phyloP scores from a whole-genome alignment of 2,329 filamentous ascomycete genomes.

The Cladosporium sp. region DNA sequence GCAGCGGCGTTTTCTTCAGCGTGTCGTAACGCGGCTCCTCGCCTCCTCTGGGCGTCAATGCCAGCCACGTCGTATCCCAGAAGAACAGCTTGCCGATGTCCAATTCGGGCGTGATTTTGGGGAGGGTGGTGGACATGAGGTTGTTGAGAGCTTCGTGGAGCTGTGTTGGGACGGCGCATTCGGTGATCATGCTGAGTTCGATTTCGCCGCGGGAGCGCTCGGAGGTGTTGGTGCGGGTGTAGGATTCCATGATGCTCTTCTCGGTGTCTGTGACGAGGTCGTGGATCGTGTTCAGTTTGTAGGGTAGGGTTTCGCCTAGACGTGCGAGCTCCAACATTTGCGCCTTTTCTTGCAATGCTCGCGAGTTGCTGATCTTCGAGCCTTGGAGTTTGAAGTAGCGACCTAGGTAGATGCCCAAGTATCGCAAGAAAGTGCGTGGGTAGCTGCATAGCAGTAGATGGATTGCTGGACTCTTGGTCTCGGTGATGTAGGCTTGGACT shows the following conservation, averaged over 20 bases:
- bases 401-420: constrained; percentile 64
- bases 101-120: constrained; percentile 59
- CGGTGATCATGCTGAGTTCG: constrained; percentile 58
- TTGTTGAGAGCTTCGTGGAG: constrained; percentile 52
- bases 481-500: constrained; percentile 27
- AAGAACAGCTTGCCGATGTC: constrained; percentile 72
- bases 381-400: constrained; percentile 31
- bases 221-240: constrained; percentile 48
- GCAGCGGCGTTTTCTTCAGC: constrained; percentile 54
- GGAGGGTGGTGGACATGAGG: constrained; percentile 55
- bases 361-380: constrained; percentile 24
- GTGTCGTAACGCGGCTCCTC: constrained; percentile 60
- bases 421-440: constrained; percentile 70
- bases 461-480: constrained; percentile 33
- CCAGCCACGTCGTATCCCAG: constrained; percentile 69
- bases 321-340: constrained; percentile 58
- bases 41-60: constrained; percentile 47
- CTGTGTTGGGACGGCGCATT: constrained; percentile 54
- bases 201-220: constrained; percentile 50
- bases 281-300: constrained; percentile 51
- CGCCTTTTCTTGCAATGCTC: constrained; percentile 52
- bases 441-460: constrained; percentile 71
- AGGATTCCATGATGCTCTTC: constrained; percentile 63
- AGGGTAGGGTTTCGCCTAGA: constrained; percentile 50
- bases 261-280: constrained; percentile 60